Evolutionary conservation across 2,329 filamentous ascomycete species (phyloP), one percentile per base, ranked within the genome.

Genomic region (Stachybotrys echinatus): DNA sequence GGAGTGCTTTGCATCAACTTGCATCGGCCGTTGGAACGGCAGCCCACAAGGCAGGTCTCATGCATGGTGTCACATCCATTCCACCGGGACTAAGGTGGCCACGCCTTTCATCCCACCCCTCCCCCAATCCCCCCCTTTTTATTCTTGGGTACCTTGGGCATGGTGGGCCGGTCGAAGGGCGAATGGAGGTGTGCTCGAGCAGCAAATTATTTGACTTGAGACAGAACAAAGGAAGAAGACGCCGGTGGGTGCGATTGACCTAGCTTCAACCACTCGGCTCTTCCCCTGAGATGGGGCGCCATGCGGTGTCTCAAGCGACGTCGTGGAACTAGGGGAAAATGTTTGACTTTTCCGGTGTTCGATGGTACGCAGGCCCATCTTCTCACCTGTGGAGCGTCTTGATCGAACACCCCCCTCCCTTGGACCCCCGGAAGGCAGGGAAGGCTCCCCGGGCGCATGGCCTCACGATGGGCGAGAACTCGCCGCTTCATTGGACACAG

Each of bases 191-290:
- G n/a, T n/a, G n/a, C n/a, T n/a, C n/a, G n/a, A n/a, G n/a, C n/a
- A n/a, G n/a, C n/a, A n/a, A n/a, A n/a, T n/a, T 10, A 34, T 34
- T 34, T 14, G 10, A 34, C 27, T 14, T 14, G 14, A 34, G 10
- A 34, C 27, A 14, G 14, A 10, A 14, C 10, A 8, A 34, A 34
- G 14, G 27, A 14, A 10, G 12, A 40, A 40, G 19, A 10, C 38
- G 6, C 18, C 12, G n/a, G 10, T 10, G 6, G n/a, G 8, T 10
- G 14, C 14, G 38, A n/a, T 20, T 3, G 38, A 7, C 38, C 38
- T 18, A 7, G 8, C 12, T n/a, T 23, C 39, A 27, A 20, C 49
- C 49, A 50, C 44, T 50, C 49, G 49, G 49, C 49, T 50, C 8
- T 37, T 48, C 49, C 49, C 49, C 49, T 27, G 27, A 23, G 18